These are phyloP conservation scores for Talaromyces borbonicus DNA, from an alignment of 495 filamentous ascomycete genomes.

Conservation along the genomic window DNA sequence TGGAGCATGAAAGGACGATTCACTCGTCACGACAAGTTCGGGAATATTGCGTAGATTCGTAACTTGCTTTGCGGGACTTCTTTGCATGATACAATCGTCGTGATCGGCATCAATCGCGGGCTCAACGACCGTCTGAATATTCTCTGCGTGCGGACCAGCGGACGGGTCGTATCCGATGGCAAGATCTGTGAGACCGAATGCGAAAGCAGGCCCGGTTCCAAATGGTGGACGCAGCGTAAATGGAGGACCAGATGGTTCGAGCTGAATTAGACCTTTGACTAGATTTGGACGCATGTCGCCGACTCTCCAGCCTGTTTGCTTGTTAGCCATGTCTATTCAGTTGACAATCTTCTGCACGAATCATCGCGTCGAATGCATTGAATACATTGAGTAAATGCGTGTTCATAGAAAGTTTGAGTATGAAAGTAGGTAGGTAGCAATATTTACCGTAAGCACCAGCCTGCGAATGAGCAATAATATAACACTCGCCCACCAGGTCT, in stretches of 20 bases:
- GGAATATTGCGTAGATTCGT: conserved; percentile 16
- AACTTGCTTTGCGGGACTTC: conserved; percentile 14
- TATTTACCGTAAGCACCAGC: conserved; percentile 21
- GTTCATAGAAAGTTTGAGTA: too few relatives aligned
- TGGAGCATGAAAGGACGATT: conserved; percentile 20
- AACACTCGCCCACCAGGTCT: conserved; percentile 18
- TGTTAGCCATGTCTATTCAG: background rate
- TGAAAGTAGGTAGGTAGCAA: too few relatives aligned
- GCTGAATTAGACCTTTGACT: conserved; percentile 19
- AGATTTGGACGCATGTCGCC: conserved; percentile 19
- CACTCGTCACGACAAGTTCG: conserved; percentile 13
- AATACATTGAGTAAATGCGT: too few relatives aligned
- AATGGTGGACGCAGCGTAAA: conserved; percentile 12
- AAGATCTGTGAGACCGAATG: conserved; percentile 23
- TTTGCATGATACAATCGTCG: conserved; percentile 15
- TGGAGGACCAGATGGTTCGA: conserved; percentile 22
- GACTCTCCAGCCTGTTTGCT: conserved; percentile 13
- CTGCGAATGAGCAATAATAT: conserved; percentile 24
- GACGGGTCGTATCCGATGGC: conserved; percentile 17
- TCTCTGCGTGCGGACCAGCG: background rate
- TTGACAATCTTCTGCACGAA: too few relatives aligned
- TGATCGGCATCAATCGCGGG: conserved; percentile 5
- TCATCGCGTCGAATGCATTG: too few relatives aligned
- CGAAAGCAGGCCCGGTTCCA: conserved; percentile 5
- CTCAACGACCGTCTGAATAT: background rate